Conservation (phyloP, 441 rosid genomes). For the Viola pubescens region DNA sequence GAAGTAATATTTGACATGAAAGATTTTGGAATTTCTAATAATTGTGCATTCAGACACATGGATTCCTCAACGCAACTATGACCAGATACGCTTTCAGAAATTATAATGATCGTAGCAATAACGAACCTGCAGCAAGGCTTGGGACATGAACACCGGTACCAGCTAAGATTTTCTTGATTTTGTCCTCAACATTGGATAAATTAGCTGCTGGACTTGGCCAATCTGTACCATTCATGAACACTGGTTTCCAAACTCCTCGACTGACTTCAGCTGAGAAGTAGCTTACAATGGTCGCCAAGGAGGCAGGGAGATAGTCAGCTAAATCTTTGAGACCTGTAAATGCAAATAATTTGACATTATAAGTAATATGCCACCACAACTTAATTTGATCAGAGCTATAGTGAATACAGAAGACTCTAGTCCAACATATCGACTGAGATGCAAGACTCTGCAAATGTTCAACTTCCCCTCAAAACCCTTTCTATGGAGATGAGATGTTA, state of each 20-base stretch:
- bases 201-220: slow-evolving; percentile 99
- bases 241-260: slow-evolving; percentile 96
- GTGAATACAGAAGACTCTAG: background rate
- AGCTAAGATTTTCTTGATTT: slow-evolving; percentile 81
- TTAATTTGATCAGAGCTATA: slow-evolving; percentile 1
- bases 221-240: slow-evolving; percentile 95
- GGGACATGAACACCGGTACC: slow-evolving; percentile 94
- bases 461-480: background rate
- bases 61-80: background rate
- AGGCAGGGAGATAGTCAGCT: slow-evolving; percentile 90
- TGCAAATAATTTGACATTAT: slow-evolving; percentile 13
- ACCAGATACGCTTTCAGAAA: background rate
- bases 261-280: slow-evolving; percentile 97
- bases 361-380: background rate
- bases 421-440: background rate
- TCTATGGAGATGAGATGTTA: slow-evolving; percentile 10
- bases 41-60: background rate
- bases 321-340: slow-evolving; percentile 85
- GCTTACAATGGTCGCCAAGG: slow-evolving; percentile 82
- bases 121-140: slow-evolving; percentile 65
- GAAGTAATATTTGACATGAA: background rate
- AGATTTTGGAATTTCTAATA: background rate
- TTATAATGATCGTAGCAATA: background rate
- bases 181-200: slow-evolving; percentile 75
- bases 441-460: slow-evolving; percentile 3